These are phyloP conservation scores for Neurospora sp. DNA, from an alignment of 2,329 filamentous ascomycete species.

Conservation along the genomic window DNA sequence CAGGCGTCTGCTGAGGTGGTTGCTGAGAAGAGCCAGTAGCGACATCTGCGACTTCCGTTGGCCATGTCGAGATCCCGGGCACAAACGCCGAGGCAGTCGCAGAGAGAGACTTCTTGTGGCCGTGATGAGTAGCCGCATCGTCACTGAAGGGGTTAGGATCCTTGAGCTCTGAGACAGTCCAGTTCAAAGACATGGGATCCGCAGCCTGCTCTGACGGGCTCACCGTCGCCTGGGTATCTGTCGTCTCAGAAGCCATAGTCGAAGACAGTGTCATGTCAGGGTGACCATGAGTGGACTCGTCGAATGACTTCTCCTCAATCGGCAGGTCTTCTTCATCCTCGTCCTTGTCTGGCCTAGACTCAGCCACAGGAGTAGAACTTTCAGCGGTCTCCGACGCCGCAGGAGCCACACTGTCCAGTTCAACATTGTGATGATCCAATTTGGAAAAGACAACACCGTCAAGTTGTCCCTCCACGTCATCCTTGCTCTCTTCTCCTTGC, in stretches of 20 bases:
- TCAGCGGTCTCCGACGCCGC: conserved; percentile 40
- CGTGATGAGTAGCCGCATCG: conserved; percentile 32
- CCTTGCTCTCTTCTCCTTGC: conserved; percentile 18
- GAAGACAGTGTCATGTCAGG: conserved; percentile 46
- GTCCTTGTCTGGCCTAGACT: conserved; percentile 10
- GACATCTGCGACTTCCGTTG: conserved; percentile 14
- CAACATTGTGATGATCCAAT: conserved; percentile 55
- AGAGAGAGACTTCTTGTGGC: conserved; percentile 53
- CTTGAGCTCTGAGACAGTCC: conserved; percentile 53
- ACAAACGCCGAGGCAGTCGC: conserved; percentile 63
- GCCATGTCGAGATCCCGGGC: conserved; percentile 29
- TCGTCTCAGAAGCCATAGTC: conserved; percentile 40
- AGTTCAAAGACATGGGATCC: conserved; percentile 39
- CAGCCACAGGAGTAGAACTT: conserved; percentile 22
- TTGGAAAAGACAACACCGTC: conserved; percentile 65
- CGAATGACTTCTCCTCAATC: conserved; percentile 22
- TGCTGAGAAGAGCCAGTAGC: conserved; percentile 10
- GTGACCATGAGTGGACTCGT: conserved; percentile 34
- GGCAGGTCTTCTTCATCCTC: conserved; percentile 21
- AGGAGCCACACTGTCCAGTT: conserved; percentile 63
- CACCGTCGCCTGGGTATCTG: conserved; percentile 43
- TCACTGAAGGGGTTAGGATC: conserved; percentile 41
- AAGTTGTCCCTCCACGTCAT: conserved; percentile 52
- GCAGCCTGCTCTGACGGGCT: conserved; percentile 45
- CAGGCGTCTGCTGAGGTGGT: conserved; percentile 1